These are phyloP conservation scores for Citropsis articulata DNA, from an alignment of 345 rosid genomes.

Conservation along the genomic window DNA sequence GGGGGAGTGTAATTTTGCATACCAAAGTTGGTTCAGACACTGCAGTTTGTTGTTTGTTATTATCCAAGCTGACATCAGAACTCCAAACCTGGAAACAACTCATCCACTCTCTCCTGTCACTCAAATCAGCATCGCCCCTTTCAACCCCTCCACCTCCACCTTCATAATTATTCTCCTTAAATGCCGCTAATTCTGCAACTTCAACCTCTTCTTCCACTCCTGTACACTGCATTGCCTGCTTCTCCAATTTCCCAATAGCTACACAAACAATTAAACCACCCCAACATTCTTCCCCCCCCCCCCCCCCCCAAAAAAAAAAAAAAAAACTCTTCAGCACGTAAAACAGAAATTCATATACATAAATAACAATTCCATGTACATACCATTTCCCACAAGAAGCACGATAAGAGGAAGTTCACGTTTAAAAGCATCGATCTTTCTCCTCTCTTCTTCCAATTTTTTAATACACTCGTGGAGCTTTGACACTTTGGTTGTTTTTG, in stretches of 20 bases:
- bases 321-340: not conserved
- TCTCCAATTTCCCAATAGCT: slow-evolving; percentile 63
- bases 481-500: slow-evolving; percentile 44
- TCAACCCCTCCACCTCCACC: slow-evolving; percentile 27
- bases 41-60: slow-evolving; percentile 19
- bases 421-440: slow-evolving; percentile 68
- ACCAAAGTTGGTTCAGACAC: slow-evolving; percentile 44
- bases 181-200: slow-evolving; percentile 18
- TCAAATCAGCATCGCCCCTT: slow-evolving; percentile 19
- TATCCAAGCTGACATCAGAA: slow-evolving; percentile 9
- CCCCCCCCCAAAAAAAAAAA: not conserved
- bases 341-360: not conserved
- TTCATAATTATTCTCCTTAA: slow-evolving; percentile 28
- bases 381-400: slow-evolving; percentile 70
- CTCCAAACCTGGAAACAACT: slow-evolving; percentile 69
- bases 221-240: slow-evolving; percentile 41
- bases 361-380: not conserved
- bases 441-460: slow-evolving; percentile 62
- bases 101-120: slow-evolving; percentile 64
- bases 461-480: slow-evolving; percentile 49
- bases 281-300: not conserved
- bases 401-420: slow-evolving; percentile 79
- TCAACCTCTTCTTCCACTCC: slow-evolving; percentile 23
- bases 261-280: slow-evolving; percentile 17
- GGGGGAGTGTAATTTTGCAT: not conserved